Percentiles rank a stretch among this genome's conserved stretches.
Conservation (phyloP, 177 flowering plant genomes). For the Tripterygium wilfordii region DNA sequence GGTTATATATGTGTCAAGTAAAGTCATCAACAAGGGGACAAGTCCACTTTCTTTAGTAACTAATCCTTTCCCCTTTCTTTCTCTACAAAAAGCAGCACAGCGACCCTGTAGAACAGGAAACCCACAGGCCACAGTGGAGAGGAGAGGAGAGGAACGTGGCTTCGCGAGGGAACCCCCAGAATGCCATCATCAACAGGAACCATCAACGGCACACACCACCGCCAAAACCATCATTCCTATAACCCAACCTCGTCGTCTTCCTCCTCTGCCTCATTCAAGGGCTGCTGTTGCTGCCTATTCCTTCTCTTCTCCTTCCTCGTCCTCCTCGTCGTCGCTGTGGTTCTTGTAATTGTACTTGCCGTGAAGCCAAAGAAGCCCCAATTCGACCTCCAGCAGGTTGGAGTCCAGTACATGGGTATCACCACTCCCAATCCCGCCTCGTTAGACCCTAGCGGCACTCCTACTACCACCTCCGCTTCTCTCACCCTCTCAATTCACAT, state of each 20-base stretch:
- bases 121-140: no score
- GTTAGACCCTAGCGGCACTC: constrained; percentile 14
- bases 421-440: constrained; percentile 19
- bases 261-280: constrained; percentile 82
- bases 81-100: no score
- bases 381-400: constrained; percentile 85
- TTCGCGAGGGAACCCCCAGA: no score
- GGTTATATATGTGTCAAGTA: no score
- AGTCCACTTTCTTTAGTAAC: no score
- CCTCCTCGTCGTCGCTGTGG: constrained; percentile 65
- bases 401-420: constrained; percentile 83
- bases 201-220: constrained; percentile 12
- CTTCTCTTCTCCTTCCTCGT: constrained; percentile 77
- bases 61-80: no score
- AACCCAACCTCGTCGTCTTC: constrained; percentile 18
- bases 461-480: constrained; percentile 12
- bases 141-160: no score
- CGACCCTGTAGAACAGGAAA: no score
- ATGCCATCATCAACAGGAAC: no score
- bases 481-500: constrained; percentile 61
- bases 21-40: no score
- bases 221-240: constrained; percentile 17
- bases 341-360: constrained; percentile 73
- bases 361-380: constrained; percentile 93
- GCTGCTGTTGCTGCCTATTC: constrained; percentile 98